Evolutionary conservation across 2,329 filamentous ascomycete species (phyloP), one percentile per base, ranked within the genome.

Genomic region (Acrodontium crateriforme): DNA sequence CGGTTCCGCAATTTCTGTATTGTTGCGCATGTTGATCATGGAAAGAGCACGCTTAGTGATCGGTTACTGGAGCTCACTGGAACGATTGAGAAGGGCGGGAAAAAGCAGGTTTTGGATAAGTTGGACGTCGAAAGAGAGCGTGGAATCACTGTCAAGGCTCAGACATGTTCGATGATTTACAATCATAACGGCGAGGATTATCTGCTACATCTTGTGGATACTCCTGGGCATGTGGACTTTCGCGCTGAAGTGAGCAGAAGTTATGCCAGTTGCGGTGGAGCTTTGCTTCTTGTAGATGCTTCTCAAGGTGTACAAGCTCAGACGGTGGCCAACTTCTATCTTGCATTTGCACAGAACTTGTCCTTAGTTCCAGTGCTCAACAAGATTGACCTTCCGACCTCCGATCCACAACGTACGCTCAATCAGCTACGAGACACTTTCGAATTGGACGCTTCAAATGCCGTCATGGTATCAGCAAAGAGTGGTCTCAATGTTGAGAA

Each of bases 121-220:
- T 71, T 98, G 18, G 89, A 98, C 52, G 89, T 98, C 30, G 89
- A 98, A 60, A 69, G 89, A 28, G 84, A 95, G 57, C 73, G 89
- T 20, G 89, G 89, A 36, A 98, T 98, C 53, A 98, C 89, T 0
- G 89, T 98, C 53, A 98, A 98, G 63, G 89, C 89, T 30, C 89
- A 98, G 62, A 95, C 89, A 32, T 95, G 89, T 58, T 89, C 78
- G 31, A 98, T 98, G 89, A 70, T 98, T 28, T 93, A 94, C 62
- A 83, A 78, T 16, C 65, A 93, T 58, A 63, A 78, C 11, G 85
- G 80, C 10, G 62, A 78, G 17, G 89, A 98, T 54, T 95, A 95
- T 52, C 67, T 98, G 31, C 65, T 98, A 16, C 89, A 98, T 56
- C 67, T 98, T 16, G 85, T 98, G 32, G 89, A 98, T 54, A 98